A percentile compares a stretch with the other conserved stretches of the same genome.
phyloP scores from a whole-genome alignment of 2,329 filamentous ascomycete genomes.

The Ceratocystis cubensis region DNA sequence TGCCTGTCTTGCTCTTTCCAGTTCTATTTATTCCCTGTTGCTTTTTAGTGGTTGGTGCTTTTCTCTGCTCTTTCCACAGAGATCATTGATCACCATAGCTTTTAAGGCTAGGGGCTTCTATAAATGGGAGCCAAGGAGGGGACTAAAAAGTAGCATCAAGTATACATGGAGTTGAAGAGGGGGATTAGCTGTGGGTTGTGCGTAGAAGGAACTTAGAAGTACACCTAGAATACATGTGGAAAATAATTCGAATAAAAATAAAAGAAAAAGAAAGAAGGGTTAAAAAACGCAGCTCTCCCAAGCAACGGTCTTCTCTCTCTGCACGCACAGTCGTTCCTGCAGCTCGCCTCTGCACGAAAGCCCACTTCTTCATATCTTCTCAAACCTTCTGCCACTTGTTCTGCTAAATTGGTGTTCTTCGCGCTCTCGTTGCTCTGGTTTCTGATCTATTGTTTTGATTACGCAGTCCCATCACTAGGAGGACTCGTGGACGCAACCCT shows the following conservation, averaged over 20 bases:
- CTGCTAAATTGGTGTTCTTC: background rate
- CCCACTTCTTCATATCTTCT: background rate
- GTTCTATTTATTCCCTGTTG: too few relatives aligned
- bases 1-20: too few relatives aligned
- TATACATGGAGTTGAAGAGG: too few relatives aligned
- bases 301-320: background rate
- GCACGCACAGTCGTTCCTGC: slow-evolving; percentile 13
- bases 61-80: too few relatives aligned
- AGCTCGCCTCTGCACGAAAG: slow-evolving; percentile 14
- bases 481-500: too few relatives aligned
- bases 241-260: background rate
- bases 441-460: background rate
- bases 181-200: too few relatives aligned
- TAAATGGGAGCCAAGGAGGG: background rate
- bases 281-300: background rate
- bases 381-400: background rate
- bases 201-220: too few relatives aligned
- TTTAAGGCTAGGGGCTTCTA: background rate
- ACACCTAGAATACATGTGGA: background rate
- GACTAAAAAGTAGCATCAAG: too few relatives aligned
- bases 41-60: too few relatives aligned
- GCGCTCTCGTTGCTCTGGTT: slow-evolving; percentile 7
- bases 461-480: too few relatives aligned
- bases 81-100: background rate
- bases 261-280: background rate